phyloP scores from a whole-genome alignment of 306 rosid species.

The Cicer pinnatifidum region DNA sequence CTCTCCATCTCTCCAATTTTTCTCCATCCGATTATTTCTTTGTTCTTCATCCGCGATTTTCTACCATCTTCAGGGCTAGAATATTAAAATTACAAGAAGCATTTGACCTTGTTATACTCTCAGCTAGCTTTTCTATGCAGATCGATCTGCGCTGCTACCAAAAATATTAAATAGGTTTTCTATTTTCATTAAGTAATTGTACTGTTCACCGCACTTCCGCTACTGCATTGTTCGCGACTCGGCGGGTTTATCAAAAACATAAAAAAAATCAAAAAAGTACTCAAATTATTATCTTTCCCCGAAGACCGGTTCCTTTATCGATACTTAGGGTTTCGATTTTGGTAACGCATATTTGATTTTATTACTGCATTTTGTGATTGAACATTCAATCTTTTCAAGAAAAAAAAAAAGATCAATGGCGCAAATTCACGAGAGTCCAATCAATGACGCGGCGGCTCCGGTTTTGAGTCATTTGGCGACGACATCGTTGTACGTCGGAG shows the following conservation, averaged over 20 bases:
- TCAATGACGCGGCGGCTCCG: conserved; percentile 33
- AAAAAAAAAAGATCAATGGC: conserved; percentile 49
- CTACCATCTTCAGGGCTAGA: too few species aligned
- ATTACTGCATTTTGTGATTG: background rate
- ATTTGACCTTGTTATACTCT: too few species aligned
- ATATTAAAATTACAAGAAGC: too few species aligned
- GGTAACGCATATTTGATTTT: background rate
- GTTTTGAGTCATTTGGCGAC: conserved; percentile 50
- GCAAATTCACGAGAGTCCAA: conserved; percentile 55
- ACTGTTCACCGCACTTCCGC: background rate
- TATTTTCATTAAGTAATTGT: background rate
- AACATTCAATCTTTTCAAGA: conserved; percentile 2
- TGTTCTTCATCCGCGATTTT: too few species aligned
- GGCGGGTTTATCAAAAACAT: conserved; percentile 44
- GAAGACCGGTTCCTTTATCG: background rate
- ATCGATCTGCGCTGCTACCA: conserved; percentile 55
- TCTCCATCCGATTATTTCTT: too few species aligned
- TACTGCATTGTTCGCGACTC: conserved; percentile 30
- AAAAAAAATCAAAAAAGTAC: conserved; percentile 34
- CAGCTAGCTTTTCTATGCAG: conserved; percentile 46
- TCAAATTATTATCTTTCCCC: background rate
- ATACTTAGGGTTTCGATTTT: conserved; percentile 30
- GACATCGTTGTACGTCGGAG: conserved; percentile 75
- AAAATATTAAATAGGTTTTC: conserved; percentile 2
- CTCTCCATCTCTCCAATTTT: too few species aligned